Evolutionary conservation across 2,329 filamentous ascomycete genomes (phyloP), one percentile per base, ranked within the genome.

Genomic region (Penicillium paneum): DNA sequence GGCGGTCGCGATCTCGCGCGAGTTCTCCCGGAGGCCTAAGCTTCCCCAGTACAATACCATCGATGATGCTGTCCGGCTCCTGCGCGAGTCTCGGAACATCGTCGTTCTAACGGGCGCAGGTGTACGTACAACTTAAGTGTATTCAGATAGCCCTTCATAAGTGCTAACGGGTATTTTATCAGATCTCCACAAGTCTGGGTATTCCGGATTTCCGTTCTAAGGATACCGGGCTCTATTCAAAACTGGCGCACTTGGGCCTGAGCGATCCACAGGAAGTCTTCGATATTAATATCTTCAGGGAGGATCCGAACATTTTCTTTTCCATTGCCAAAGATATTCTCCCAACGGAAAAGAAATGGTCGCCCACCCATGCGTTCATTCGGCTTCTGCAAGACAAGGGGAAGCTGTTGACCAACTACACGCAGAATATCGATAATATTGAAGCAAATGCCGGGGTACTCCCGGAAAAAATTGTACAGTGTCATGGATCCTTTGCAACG

Each of bases 141-240:
- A 6, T 44, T 15, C 8, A 19, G n/a, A 21, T 13, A 10, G n/a
- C 24, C 28, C 12, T 21, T 29, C 46, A 44, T 55, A 11, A 32
- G 10, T 50, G 29, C 46, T 54, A 42, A 54, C 28, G 8, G 5
- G 5, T 36, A 5, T 15, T 15, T 63, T 13, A 42, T 21, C 58
- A 79, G 75, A 97, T 99, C 63, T 97, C 92, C 26, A 99, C 94
- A 0, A 96, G 91, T 48, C 84, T 99, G 19, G 94, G 94, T 57
- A 97, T 99, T 56, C 94, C 94, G 5, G 94, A 99, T 72, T 99
- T 99, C 69, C 87, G 94, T 62, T 97, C 92, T 49, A 94, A 94
- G 72, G 89, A 90, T 67, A 96, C 87, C 1, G 93, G 93, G 46
- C 87, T 97, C 52, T 97, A 97, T 75, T 87, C 91, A 42, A 88